phyloP scores from a whole-genome alignment of 805 yeast species.

The Komagataella populi region DNA sequence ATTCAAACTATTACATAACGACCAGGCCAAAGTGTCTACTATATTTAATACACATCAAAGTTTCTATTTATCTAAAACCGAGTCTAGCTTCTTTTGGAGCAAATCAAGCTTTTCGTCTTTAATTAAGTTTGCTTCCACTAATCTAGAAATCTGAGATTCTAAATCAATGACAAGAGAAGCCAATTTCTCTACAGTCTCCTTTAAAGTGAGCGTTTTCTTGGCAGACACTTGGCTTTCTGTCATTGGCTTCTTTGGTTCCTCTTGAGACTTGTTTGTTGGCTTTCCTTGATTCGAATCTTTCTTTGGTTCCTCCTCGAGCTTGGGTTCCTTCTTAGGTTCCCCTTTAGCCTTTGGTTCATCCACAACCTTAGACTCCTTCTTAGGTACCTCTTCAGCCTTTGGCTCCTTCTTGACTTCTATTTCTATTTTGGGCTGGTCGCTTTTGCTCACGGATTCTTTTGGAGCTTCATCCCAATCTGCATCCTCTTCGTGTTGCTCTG shows the following conservation, averaged over 20 bases:
- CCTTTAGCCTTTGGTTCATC: slow-evolving; percentile 12
- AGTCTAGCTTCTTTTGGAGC: slow-evolving; percentile 50
- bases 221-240: slow-evolving; percentile 6
- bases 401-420: neutral
- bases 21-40: neutral
- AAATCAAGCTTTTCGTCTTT: slow-evolving; percentile 49
- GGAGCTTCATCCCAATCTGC: slow-evolving; percentile 9
- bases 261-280: neutral
- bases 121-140: slow-evolving; percentile 40
- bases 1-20: neutral
- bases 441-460: slow-evolving; percentile 7
- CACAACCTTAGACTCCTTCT: neutral
- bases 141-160: slow-evolving; percentile 37
- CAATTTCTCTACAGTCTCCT: slow-evolving; percentile 58
- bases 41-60: neutral
- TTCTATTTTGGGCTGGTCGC: slow-evolving; percentile 5
- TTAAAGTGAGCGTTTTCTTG: slow-evolving; percentile 34
- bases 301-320: neutral
- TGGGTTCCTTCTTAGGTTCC: slow-evolving; percentile 4
- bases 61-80: slow-evolving; percentile 26
- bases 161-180: slow-evolving; percentile 42
- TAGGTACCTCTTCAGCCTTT: neutral
- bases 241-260: slow-evolving; percentile 5
- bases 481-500: slow-evolving; percentile 7
- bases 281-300: neutral